Evolutionary conservation across 176 grass and related monocot species (phyloP), one percentile per base, ranked within the genome.

Genomic region (Eragrostis nindensis): DNA sequence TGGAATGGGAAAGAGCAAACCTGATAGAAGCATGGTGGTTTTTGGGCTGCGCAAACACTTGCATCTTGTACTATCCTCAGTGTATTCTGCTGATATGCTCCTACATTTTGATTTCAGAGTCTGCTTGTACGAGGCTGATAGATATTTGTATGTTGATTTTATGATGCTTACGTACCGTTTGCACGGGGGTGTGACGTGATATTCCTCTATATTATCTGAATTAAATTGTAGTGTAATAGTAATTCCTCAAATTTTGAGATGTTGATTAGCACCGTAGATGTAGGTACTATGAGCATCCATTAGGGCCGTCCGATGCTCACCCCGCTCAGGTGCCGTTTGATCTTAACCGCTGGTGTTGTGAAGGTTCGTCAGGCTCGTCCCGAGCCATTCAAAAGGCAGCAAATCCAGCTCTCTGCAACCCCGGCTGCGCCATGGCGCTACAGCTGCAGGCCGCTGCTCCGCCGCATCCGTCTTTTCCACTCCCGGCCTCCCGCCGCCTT

Each of bases 351-450:
- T 6, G 55, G 10, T 18, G 29, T 36, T 36, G 32, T 36, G 32
- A 36, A 36, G 4, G 32, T 36, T 36, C 32, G 32, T 36, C 66
- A 67, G 45, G 64, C 77, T 80, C n/a, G 17, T 62, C 56, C n/a
- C 67, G 45, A 46, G 76, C 36, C 76, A 63, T 63, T 63, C 70
- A 10, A 39, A 76, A 62, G 68, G 5, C 21, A 3, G 5, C 47
- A 79, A 65, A 79, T 79, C 62, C 46, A 52, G 76, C 45, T 53
- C 13, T 10, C 76, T 78, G 60, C 29, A 36, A 36, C 22, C 6
- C 66, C 44, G 47, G 45, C 16, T 52, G 82, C 57, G 77, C 81
- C 43, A 85, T 92, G 82, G 77, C 76, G 52, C 71, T 82, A 43
- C 69, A 50, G 39, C 71, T 79, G 44, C 84, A 77, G 71, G 71